A percentile compares a stretch with the other conserved stretches of the same genome.
Evolutionary conservation across 208 protist species (phyloP).

Genomic region (Trypanosoma grayi): DNA sequence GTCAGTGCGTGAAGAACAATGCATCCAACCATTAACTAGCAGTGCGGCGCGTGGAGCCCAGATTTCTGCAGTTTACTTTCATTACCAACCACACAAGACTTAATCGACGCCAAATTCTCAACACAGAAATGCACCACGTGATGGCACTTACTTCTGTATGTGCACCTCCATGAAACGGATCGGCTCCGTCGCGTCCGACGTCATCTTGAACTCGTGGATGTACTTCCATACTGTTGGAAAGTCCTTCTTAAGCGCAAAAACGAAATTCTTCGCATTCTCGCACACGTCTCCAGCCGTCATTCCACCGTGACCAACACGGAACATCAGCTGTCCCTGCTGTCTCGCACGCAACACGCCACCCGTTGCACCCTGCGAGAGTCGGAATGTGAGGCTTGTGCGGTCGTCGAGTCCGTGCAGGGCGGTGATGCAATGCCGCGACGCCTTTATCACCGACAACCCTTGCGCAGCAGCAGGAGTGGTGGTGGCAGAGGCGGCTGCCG

Average conservation of each 20-base stretch:
- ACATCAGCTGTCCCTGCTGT: constrained; percentile 46
- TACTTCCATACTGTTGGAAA: constrained; percentile 81
- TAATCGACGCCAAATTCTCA: too few relatives aligned
- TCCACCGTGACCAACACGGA: constrained; percentile 79
- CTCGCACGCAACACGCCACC: constrained; percentile 35
- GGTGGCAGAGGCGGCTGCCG: not conserved
- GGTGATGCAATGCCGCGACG: constrained; percentile 41
- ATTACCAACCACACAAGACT: not conserved
- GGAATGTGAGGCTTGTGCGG: constrained; percentile 47
- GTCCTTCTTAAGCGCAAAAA: constrained; percentile 69
- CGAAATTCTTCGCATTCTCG: constrained; percentile 81
- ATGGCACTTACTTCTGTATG: constrained; percentile 59
- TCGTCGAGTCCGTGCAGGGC: constrained; percentile 62
- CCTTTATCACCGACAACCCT: not conserved
- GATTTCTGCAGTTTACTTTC: too few relatives aligned
- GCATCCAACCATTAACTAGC: too few relatives aligned
- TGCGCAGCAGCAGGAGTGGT: not conserved
- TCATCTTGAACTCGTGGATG: constrained; percentile 79
- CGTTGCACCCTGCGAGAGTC: constrained; percentile 60
- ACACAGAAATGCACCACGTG: too few relatives aligned
- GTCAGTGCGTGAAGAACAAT: not conserved
- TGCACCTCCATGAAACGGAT: constrained; percentile 90
- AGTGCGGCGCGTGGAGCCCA: too few relatives aligned
- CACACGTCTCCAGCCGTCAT: constrained; percentile 86
- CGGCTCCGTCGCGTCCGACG: constrained; percentile 60